phyloP scores from a whole-genome alignment of 1,284 basidiomycete genomes.

The Leccinum angustisporum region DNA sequence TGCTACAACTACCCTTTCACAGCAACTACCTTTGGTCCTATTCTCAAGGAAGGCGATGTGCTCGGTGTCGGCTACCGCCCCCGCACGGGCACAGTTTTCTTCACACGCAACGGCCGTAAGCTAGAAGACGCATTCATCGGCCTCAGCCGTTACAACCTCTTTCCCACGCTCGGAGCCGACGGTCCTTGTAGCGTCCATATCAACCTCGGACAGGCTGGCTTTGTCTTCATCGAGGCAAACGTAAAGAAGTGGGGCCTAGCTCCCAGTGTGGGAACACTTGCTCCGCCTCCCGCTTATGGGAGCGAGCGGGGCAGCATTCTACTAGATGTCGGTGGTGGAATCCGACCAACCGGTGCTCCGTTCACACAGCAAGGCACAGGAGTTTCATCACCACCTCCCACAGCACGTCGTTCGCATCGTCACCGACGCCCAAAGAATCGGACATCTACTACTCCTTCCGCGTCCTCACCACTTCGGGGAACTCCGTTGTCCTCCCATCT shows the following conservation, averaged over 20 bases:
- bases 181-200: constrained; percentile 93
- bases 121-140: constrained; percentile 93
- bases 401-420: constrained; percentile 59
- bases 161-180: constrained; percentile 93
- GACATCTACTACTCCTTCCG: constrained; percentile 43
- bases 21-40: constrained; percentile 80
- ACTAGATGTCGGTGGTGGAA: constrained; percentile 80
- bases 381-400: constrained; percentile 45
- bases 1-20: constrained; percentile 98
- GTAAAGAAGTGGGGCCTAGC: constrained; percentile 99
- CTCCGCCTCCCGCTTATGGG: constrained; percentile 94
- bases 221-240: constrained; percentile 97
- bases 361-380: constrained; percentile 44
- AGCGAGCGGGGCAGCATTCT: constrained; percentile 93
- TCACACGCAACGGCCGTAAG: constrained; percentile 93
- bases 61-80: constrained; percentile 93
- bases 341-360: constrained; percentile 41
- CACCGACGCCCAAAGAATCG: constrained; percentile 51
- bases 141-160: constrained; percentile 85
- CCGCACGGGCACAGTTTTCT: constrained; percentile 93
- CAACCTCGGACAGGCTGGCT: constrained; percentile 93
- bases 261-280: constrained; percentile 91
- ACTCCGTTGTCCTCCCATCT: constrained; percentile 38
- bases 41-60: constrained; percentile 91
- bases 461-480: constrained; percentile 60